Evolutionary conservation across 2,329 filamentous ascomycete genomes (phyloP), one percentile per base, ranked within the genome.

Genomic region (Zymoseptoria tritici): DNA sequence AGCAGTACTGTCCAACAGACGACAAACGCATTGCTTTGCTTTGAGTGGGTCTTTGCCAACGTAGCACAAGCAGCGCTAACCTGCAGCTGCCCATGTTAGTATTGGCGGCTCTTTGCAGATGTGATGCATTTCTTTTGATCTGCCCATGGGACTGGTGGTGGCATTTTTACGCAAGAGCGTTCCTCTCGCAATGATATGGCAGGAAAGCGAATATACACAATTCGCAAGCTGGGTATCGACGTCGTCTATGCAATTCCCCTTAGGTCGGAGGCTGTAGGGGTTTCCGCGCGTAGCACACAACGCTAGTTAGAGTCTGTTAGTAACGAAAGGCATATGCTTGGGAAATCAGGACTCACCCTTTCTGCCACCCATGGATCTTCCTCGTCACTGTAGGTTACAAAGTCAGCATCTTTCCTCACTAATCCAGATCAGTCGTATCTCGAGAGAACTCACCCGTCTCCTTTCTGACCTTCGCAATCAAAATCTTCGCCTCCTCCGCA

Each of bases 401-500:
- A 54, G 26, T 26, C 26, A 19, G 52, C 26, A 20, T 52, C n/a
- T n/a, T 5, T 6, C 50, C 9, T 52, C 50, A 5, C 4, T 21
- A n/a, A 19, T 26, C 16, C 36, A 13, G 8, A 42, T 16, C 36
- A 42, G 4, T 16, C 36, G 16, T 42, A 42, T 16, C 36, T 16
- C 11, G 16, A 42, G 11, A 42, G 36, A 42, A 42, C 36, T 42
- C 36, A 42, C 36, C 36, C 24, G 77, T 68, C 11, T 77, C 70
- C 54, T 74, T 75, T 49, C 76, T 65, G 5, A 79, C 71, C 55
- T 75, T 68, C 3, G 77, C 76, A n/a, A 79, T 67, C 52, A 78
- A 76, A 16, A 79, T 75, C 50, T 77, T 73, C 9, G 78, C 75
- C 60, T 79, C 76, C 8, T 76, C 73, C 20, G 72, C 71, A 5